Evolutionary conservation across 108 stramenopile genomes (phyloP), one percentile per base, ranked within the genome.

Genomic region (Nitzschia putrida): DNA sequence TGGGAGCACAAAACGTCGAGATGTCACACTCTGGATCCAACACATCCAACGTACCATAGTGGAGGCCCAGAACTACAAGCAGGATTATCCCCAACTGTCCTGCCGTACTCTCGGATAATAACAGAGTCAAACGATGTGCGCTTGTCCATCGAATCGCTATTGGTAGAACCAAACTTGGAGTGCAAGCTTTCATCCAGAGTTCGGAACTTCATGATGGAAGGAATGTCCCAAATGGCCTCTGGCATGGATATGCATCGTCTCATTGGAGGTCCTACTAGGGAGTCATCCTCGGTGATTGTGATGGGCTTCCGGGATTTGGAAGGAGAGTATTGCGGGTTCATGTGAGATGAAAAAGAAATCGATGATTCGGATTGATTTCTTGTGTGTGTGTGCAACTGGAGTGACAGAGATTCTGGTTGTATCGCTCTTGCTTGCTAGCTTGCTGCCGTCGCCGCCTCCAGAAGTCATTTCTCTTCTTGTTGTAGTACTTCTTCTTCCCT

Each of bases 11-110:
- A 25, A 57, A 57, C 18, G 11, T 5, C 61, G 10, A 42, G 10
- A 64, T 21, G 21, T n/a, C 22, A 23, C n/a, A 42, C 13, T 9
- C 18, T 20, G 18, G 20, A 18, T 0, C n/a, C 38, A 8, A 16
- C 12, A 6, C 22, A 59, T 5, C 7, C 21, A 49, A 49, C 72
- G 63, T 71, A 77, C 81, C 65, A 44, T 20, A 82, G 51, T 23
- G 81, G 84, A n/a, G 78, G 80, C 8, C 77, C 80, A 29, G 20
- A 38, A 26, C 68, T 76, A 41, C 77, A 78, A 40, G 71, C 73
- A 12, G 85, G 85, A 66, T 86, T 79, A 38, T 83, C 85, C 10
- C 81, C 81, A n/a, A 86, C 42, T 11, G 82, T 86, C 14, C 80
- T 66, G 14, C 59, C 61, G 57, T 86, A 86, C 40, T 86, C 85